Evolutionary conservation across 2,329 filamentous ascomycete genomes (phyloP).

Genomic region (Fusarium mangiferae): DNA sequence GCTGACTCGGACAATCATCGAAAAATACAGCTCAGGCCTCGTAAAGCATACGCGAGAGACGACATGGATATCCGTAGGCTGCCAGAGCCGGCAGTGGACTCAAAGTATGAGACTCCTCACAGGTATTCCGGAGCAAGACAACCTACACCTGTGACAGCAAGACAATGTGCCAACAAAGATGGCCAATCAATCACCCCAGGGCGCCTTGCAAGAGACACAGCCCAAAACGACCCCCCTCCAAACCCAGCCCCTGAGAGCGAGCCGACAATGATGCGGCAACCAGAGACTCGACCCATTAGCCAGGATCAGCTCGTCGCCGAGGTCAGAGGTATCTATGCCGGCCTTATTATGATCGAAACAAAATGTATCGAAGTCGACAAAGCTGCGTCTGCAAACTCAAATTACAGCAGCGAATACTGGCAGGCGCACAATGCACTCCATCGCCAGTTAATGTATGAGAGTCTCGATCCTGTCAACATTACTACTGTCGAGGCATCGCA

Average conservation of each 20-base stretch:
- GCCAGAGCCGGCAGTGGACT: background rate
- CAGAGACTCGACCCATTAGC: background rate
- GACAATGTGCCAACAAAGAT: background rate
- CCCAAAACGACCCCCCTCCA: background rate
- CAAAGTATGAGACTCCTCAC: too few relatives aligned
- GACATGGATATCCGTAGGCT: rapidly evolving
- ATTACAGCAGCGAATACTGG: too few relatives aligned
- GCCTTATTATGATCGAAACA: background rate
- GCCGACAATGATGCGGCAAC: background rate
- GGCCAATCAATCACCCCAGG: background rate
- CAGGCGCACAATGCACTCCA: too few relatives aligned
- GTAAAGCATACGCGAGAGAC: background rate
- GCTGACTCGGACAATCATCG: background rate
- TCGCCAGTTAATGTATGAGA: too few relatives aligned
- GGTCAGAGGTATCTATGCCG: background rate
- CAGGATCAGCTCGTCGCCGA: background rate
- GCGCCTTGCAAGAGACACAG: background rate
- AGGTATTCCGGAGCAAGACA: rapidly evolving
- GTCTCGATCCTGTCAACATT: too few relatives aligned
- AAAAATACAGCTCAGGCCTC: background rate
- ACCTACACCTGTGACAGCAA: rapidly evolving
- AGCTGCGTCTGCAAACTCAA: too few relatives aligned
- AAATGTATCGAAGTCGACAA: background rate
- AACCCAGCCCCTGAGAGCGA: rapidly evolving
- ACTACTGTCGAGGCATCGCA: rapidly evolving